phyloP scores from a whole-genome alignment of 1,284 basidiomycete species.

The Vanrija sp. region DNA sequence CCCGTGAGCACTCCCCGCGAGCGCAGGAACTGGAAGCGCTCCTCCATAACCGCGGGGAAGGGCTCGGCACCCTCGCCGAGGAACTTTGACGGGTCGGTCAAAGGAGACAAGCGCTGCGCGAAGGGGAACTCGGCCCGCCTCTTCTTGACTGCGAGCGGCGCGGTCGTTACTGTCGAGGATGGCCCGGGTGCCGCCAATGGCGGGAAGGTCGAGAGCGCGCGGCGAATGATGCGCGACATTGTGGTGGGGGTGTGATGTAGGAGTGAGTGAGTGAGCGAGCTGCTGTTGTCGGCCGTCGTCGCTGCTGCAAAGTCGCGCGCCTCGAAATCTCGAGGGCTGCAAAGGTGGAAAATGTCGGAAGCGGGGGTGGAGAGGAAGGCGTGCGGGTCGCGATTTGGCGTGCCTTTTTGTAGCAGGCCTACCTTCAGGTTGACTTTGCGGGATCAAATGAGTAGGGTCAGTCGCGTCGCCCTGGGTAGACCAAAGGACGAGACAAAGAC shows the following conservation, averaged over 20 bases:
- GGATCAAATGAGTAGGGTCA: neutral
- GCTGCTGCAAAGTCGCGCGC: too few relatives aligned
- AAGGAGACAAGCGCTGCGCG: conserved; percentile 16
- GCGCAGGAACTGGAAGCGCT: conserved; percentile 36
- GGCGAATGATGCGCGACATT: conserved; percentile 40
- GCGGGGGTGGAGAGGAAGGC: neutral
- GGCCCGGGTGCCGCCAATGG: conserved; percentile 15
- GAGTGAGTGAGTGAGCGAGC: too few relatives aligned
- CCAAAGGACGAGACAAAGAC: neutral
- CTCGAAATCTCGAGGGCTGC: too few relatives aligned
- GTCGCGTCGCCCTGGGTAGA: neutral
- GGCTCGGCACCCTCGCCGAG: conserved; percentile 11
- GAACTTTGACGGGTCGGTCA: conserved; percentile 19
- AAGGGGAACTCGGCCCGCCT: conserved; percentile 25
- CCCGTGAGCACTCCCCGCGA: conserved; percentile 24
- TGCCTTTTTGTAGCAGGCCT: neutral
- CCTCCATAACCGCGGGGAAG: conserved; percentile 35
- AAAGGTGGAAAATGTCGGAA: conserved; percentile 8
- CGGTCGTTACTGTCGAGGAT: conserved; percentile 18
- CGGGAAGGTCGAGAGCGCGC: conserved; percentile 22
- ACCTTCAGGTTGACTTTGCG: neutral
- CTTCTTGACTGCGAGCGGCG: conserved; percentile 33
- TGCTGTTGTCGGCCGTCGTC: too few relatives aligned
- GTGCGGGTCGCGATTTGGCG: neutral
- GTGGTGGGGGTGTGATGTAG: conserved; percentile 1